Percentiles rank a stretch among this genome's conserved stretches.
These are phyloP conservation scores for Gracilaria vermiculophylla DNA, from an alignment of 23 red algal genomes.

Conservation along the genomic window DNA sequence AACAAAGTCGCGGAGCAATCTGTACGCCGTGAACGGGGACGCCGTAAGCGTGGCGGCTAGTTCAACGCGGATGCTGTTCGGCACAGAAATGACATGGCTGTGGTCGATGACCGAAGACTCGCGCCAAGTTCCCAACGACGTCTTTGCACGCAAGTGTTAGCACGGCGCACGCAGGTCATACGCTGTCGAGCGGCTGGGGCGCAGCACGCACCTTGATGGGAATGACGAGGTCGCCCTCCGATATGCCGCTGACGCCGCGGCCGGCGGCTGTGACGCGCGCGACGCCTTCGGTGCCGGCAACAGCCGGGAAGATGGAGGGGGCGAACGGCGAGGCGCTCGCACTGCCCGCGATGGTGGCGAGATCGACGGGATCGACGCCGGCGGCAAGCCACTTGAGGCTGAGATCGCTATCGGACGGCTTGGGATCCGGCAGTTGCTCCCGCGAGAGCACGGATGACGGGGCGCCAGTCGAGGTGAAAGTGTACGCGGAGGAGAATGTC, in stretches of 20 bases:
- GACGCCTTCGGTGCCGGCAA: conserved; percentile 43
- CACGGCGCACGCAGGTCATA: background rate
- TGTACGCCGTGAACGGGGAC: conserved; percentile 59
- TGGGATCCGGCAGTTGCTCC: background rate
- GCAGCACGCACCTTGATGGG: conserved; percentile 51
- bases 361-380: conserved; percentile 61
- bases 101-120: conserved; percentile 40
- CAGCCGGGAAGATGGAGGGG: conserved; percentile 19
- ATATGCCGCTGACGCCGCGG: conserved; percentile 5
- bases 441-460: conserved; percentile 6
- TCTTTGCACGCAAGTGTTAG: background rate
- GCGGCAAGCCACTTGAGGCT: conserved; percentile 54
- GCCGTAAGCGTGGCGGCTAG: conserved; percentile 60
- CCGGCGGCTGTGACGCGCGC: conserved; percentile 32
- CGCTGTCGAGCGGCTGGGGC: background rate
- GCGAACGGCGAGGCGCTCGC: background rate
- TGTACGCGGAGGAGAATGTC: conserved; percentile 2
- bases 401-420: conserved; percentile 28
- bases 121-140: conserved; percentile 67
- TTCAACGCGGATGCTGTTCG: conserved; percentile 45
- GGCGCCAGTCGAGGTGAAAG: background rate
- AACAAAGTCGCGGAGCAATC: conserved; percentile 74
- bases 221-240: conserved; percentile 49
- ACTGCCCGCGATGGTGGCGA: conserved; percentile 24
- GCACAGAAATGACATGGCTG: conserved; percentile 53